phyloP scores from a whole-genome alignment of 2,329 filamentous ascomycete species.

The Macroventuria anomochaeta region DNA sequence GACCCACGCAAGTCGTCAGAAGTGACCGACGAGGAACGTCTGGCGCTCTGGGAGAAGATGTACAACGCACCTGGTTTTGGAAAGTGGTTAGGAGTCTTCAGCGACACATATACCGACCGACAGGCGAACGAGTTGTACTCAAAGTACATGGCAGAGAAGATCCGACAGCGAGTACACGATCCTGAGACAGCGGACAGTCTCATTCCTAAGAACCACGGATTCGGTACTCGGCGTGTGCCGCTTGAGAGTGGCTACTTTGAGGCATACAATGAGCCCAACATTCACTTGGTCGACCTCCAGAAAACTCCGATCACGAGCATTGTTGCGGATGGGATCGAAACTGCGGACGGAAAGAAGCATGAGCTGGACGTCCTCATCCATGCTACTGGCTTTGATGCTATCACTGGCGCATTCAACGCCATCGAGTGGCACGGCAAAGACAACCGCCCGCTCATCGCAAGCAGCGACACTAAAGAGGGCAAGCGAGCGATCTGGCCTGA shows the following conservation, averaged over 20 bases:
- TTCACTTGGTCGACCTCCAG: constrained; percentile 54
- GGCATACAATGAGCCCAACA: constrained; percentile 52
- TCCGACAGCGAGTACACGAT: constrained; percentile 47
- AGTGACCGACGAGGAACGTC: constrained; percentile 20
- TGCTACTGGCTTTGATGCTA: constrained; percentile 53
- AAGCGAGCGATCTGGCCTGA: constrained; percentile 28
- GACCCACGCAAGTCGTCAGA: constrained; percentile 19
- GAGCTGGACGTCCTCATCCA: constrained; percentile 62
- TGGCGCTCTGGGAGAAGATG: constrained; percentile 24
- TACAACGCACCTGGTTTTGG: constrained; percentile 27
- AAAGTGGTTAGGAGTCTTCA: constrained; percentile 25
- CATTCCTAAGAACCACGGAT: constrained; percentile 46
- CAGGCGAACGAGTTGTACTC: constrained; percentile 34
- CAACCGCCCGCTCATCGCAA: constrained; percentile 27
- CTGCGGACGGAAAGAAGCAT: constrained; percentile 52
- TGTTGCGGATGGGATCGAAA: constrained; percentile 56
- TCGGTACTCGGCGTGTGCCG: constrained; percentile 33
- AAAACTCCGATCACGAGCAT: constrained; percentile 53
- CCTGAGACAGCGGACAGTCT: constrained; percentile 52
- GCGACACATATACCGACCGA: constrained; percentile 28
- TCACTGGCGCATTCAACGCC: constrained; percentile 41
- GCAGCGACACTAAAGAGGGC: constrained; percentile 20
- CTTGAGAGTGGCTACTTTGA: constrained; percentile 47
- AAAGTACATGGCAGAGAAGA: constrained; percentile 46
- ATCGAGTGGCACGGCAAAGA: constrained; percentile 19